phyloP scores from a whole-genome alignment of 2,329 filamentous ascomycete genomes.

The Pseudocercospora fijiensis region DNA sequence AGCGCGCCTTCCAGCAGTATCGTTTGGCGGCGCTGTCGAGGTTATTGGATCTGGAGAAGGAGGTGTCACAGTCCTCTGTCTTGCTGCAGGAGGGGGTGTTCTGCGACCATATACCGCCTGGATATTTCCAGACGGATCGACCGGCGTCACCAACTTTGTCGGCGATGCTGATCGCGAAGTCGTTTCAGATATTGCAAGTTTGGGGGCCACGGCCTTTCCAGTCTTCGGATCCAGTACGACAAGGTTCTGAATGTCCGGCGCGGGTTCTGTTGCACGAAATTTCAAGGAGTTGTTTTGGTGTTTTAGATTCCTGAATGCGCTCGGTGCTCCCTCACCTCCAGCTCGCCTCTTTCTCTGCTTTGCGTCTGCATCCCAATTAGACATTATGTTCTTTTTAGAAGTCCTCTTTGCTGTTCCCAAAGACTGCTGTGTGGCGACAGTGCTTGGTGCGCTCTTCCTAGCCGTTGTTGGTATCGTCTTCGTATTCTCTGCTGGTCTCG shows the following conservation, averaged over 20 bases:
- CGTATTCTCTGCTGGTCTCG: background rate
- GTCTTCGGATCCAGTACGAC: slow-evolving; percentile 35
- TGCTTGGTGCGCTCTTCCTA: slow-evolving; percentile 20
- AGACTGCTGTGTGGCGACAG: background rate
- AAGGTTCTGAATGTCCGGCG: slow-evolving; percentile 32
- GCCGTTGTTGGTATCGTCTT: slow-evolving; percentile 9
- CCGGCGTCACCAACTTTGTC: background rate
- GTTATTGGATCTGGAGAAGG: background rate
- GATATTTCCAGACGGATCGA: slow-evolving; percentile 6
- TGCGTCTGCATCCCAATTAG: slow-evolving; percentile 17
- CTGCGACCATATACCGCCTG: slow-evolving; percentile 16
- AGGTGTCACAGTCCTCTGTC: background rate
- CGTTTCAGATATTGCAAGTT: background rate
- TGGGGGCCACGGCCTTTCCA: slow-evolving; percentile 24
- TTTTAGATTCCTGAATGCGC: slow-evolving; percentile 27
- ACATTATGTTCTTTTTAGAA: slow-evolving; percentile 16
- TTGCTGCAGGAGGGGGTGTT: slow-evolving; percentile 12
- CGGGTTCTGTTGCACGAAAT: slow-evolving; percentile 29
- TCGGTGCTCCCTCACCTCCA: slow-evolving; percentile 24
- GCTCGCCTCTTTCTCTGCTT: slow-evolving; percentile 25
- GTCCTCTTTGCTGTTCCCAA: slow-evolving; percentile 7
- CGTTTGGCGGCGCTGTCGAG: background rate
- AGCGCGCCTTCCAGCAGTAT: background rate
- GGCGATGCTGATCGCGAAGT: background rate
- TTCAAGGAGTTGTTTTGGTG: slow-evolving; percentile 28